These are phyloP conservation scores for Blastomyces emzantsi DNA, from an alignment of 2,329 filamentous ascomycete genomes.

Conservation along the genomic window DNA sequence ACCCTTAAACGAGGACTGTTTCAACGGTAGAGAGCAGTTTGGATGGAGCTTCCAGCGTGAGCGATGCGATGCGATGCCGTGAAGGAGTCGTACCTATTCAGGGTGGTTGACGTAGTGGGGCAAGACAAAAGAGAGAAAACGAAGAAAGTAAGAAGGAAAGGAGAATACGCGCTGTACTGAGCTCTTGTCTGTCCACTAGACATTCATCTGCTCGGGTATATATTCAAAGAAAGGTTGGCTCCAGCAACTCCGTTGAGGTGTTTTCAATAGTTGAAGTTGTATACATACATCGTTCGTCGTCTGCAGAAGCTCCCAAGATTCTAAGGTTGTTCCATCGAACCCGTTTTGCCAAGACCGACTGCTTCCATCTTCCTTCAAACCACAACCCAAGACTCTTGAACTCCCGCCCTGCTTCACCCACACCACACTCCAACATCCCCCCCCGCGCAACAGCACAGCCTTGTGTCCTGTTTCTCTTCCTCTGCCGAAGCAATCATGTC, in stretches of 20 bases:
- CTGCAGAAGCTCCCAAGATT: neutral
- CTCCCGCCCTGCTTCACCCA: neutral
- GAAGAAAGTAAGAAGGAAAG: neutral
- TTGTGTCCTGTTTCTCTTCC: constrained; percentile 5
- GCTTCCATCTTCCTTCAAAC: neutral
- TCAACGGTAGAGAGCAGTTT: neutral
- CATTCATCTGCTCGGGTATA: neutral
- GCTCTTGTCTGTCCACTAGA: neutral
- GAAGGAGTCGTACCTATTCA: neutral
- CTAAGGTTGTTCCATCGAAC: neutral
- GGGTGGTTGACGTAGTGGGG: constrained; percentile 1
- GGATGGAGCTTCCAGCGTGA: neutral
- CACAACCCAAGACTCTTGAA: neutral
- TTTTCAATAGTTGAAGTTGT: neutral
- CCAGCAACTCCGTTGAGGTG: neutral
- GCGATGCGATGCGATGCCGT: neutral
- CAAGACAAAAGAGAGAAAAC: constrained; percentile 1
- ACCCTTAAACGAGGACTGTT: neutral
- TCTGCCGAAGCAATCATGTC: constrained; percentile 34
- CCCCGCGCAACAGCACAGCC: neutral
- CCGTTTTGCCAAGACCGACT: neutral
- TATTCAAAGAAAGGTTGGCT: neutral
- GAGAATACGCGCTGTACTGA: neutral
- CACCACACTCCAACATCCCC: neutral
- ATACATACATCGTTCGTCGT: too few species aligned